These are phyloP conservation scores for Petunia axillaris DNA, from an alignment of 257 asterid genomes.

Conservation along the genomic window DNA sequence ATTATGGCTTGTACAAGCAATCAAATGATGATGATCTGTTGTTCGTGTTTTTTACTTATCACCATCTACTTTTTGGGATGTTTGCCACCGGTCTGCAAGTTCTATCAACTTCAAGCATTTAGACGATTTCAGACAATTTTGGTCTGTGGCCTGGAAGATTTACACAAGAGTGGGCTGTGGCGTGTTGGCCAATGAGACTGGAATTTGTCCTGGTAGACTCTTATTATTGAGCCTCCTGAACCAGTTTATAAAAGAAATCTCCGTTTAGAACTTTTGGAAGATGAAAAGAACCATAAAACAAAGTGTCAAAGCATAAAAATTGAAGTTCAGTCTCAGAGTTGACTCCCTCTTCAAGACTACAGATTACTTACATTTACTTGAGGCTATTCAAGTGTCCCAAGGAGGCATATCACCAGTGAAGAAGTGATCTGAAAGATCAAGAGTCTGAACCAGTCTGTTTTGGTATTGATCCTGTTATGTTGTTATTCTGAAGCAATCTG, in stretches of 20 bases:
- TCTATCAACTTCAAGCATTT: conserved; percentile 98
- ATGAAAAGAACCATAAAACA: background rate
- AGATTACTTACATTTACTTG: conserved; percentile 72
- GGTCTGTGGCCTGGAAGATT: conserved; percentile 82
- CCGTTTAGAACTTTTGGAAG: background rate
- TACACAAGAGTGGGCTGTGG: conserved; percentile 84
- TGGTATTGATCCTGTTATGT: conserved; percentile 80
- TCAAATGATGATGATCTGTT: conserved; percentile 83
- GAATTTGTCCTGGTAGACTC: conserved; percentile 77
- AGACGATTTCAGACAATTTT: conserved; percentile 91
- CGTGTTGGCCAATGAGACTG: conserved; percentile 68
- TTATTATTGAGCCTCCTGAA: conserved; percentile 91
- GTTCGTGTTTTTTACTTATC: conserved; percentile 45
- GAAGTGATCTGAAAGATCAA: conserved; percentile 79
- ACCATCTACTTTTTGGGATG: conserved; percentile 72
- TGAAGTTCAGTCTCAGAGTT: background rate
- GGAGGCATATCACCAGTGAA: conserved; percentile 75
- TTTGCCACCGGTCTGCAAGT: conserved; percentile 96
- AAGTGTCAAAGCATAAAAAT: conserved; percentile 1
- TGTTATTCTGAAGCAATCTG: conserved; percentile 90
- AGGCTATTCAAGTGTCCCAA: conserved; percentile 63
- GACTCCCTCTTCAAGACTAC: too few relatives aligned
- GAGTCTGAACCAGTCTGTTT: conserved; percentile 77
- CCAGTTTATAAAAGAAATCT: conserved; percentile 23
- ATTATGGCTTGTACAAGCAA: conserved; percentile 88